phyloP scores from a whole-genome alignment of 441 rosid species.

The Adansonia grandidieri region DNA sequence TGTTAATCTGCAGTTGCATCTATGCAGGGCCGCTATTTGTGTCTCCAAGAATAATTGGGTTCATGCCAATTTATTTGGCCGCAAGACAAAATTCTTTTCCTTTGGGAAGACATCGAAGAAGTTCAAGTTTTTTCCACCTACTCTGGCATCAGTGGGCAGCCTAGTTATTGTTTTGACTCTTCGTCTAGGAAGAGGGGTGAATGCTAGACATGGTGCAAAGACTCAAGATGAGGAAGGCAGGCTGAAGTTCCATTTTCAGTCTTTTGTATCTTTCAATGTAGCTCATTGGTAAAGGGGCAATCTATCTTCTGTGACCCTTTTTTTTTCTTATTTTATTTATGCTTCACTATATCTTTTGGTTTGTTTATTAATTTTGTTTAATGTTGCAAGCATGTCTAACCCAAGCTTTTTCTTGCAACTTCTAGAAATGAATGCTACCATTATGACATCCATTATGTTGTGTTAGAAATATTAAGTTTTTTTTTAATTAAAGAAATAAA shows the following conservation, averaged over 20 bases:
- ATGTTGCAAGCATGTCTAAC: neutral
- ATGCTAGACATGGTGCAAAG: conserved; percentile 90
- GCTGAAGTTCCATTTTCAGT: conserved; percentile 89
- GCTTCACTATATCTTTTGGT: neutral
- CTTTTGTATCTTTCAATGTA: conserved; percentile 86
- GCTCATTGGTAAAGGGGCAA: conserved; percentile 71
- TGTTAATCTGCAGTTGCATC: conserved; percentile 29
- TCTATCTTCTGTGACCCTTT: neutral
- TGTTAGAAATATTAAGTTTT: too few relatives aligned
- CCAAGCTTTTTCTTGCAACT: neutral
- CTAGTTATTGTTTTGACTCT: conserved; percentile 83
- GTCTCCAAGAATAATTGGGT: conserved; percentile 92
- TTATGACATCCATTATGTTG: neutral
- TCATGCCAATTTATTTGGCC: conserved; percentile 88
- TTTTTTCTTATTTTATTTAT: neutral
- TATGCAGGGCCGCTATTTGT: conserved; percentile 88
- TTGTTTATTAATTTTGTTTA: neutral
- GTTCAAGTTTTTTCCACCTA: conserved; percentile 73
- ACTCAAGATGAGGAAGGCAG: conserved; percentile 87
- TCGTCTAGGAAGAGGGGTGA: conserved; percentile 77
- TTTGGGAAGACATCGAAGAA: conserved; percentile 97
- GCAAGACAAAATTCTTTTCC: conserved; percentile 90
- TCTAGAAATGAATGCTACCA: conserved; percentile 6
- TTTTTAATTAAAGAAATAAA: too few relatives aligned
- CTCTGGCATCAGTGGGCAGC: conserved; percentile 94